Evolutionary conservation across 805 yeast species (phyloP), one percentile per base, ranked within the genome.

Genomic region (Cyberlindnera suaveolens): DNA sequence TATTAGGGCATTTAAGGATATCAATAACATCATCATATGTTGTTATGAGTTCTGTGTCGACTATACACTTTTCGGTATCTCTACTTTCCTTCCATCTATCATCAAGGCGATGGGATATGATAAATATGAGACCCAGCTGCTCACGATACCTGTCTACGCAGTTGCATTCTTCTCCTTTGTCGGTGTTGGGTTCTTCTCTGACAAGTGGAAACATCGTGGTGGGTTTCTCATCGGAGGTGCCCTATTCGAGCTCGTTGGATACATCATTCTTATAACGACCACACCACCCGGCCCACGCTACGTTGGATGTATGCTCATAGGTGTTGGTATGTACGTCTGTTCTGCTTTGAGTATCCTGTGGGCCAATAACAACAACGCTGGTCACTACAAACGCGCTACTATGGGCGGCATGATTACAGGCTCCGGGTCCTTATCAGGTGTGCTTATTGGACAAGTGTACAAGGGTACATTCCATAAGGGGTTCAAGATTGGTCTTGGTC

Each of bases 1-100:
- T 10, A 47, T 48, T 43, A 54, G 62, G 36, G 68, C 72, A 1
- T 45, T 69, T 29, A 43, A 54, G 23, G 76, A 72, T 44, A 59
- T 64, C 36, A 66, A 67, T 45, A 60, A 67, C 23, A 56, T 61
- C 39, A 44, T 62, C 17, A 60, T 67, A 26, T 60, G 64, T 40
- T 43, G 57, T n/a, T 67, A 67, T 47, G 75, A 71, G 50, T 71
- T 73, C 51, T 70, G 75, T 54, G 67, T 58, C 38, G 74, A 71
- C 50, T 48, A 63, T 13, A 57, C 66, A 7, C 52, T 69, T 30
- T 73, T 70, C 49, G 77, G 77, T 10, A 67, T 70, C 17, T 64
- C 75, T 18, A 62, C 68, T 16, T 71, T 72, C 44, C 51, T 72
- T 29, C 77, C 77, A 9, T 64, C 75, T 4, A 67, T 72, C 45